These are phyloP conservation scores for Paramecium tetraurelia DNA, from an alignment of 73 alveolate species.

Conservation along the genomic window DNA sequence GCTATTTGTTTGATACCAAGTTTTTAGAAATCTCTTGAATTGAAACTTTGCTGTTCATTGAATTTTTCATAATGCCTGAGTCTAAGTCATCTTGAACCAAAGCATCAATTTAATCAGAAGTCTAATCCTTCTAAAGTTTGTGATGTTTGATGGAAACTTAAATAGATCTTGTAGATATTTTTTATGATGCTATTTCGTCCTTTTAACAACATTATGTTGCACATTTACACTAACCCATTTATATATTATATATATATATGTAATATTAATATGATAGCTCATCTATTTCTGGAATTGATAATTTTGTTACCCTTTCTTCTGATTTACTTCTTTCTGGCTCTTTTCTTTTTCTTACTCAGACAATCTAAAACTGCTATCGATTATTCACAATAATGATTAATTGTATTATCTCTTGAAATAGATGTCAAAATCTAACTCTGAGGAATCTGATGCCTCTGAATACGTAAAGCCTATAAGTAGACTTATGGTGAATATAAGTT, in stretches of 20 bases:
- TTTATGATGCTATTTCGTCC: neutral
- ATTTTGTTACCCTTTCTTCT: constrained; percentile 5
- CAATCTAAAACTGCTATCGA: neutral
- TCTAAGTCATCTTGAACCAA: neutral
- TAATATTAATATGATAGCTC: neutral
- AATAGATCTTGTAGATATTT: neutral
- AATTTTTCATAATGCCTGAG: neutral
- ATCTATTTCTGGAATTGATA: neutral
- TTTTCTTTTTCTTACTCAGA: neutral
- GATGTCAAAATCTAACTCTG: neutral
- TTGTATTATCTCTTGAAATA: neutral
- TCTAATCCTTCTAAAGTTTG: neutral
- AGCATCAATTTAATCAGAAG: neutral
- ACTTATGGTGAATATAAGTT: neutral
- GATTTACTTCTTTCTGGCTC: neutral
- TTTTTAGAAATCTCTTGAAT: neutral
- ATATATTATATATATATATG: neutral
- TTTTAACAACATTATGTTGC: neutral
- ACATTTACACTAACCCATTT: neutral
- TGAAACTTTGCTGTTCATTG: neutral
- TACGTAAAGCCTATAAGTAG: neutral
- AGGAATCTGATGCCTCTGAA: neutral
- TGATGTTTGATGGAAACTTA: neutral
- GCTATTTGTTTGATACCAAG: neutral
- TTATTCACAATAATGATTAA: neutral